These are phyloP conservation scores for Xylariomycetidae sp. DNA, from an alignment of 2,329 filamentous ascomycete species.

Conservation along the genomic window DNA sequence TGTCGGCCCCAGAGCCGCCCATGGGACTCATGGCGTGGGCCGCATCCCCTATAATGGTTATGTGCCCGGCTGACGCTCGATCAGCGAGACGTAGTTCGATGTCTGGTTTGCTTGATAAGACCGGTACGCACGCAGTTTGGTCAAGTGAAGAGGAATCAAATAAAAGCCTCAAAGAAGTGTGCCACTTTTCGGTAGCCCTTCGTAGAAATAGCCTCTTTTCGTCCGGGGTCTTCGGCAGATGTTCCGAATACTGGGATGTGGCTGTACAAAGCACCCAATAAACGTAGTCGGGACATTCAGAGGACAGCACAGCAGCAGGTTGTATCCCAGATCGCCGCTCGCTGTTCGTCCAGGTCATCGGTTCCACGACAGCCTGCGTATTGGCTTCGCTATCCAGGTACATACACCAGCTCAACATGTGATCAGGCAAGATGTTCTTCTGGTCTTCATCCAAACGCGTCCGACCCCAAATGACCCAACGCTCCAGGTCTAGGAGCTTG, in stretches of 20 bases:
- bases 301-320: no score
- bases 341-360: slow-evolving; percentile 22
- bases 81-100: slow-evolving; percentile 16
- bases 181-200: slow-evolving; percentile 17
- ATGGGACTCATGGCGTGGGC: slow-evolving; percentile 27
- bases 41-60: slow-evolving; percentile 23
- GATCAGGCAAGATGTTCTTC: slow-evolving; percentile 11
- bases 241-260: slow-evolving; percentile 14
- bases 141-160: slow-evolving; percentile 18
- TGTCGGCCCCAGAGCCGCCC: slow-evolving; percentile 26
- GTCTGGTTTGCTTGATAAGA: slow-evolving; percentile 25
- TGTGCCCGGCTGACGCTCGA: slow-evolving; percentile 8
- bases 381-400: slow-evolving; percentile 22
- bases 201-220: slow-evolving; percentile 19
- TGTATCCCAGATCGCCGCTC: no score
- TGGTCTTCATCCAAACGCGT: slow-evolving; percentile 21
- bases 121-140: slow-evolving; percentile 18
- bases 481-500: slow-evolving; percentile 24
- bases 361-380: slow-evolving; percentile 22
- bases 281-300: slow-evolving; percentile 16
- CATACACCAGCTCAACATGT: slow-evolving; percentile 27
- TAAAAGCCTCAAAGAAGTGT: slow-evolving; percentile 21
- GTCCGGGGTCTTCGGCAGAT: slow-evolving; percentile 17
- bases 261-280: slow-evolving; percentile 25
- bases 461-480: slow-evolving; percentile 28